Evolutionary conservation across 495 filamentous ascomycete genomes (phyloP).

Genomic region (Zalerion maritima): DNA sequence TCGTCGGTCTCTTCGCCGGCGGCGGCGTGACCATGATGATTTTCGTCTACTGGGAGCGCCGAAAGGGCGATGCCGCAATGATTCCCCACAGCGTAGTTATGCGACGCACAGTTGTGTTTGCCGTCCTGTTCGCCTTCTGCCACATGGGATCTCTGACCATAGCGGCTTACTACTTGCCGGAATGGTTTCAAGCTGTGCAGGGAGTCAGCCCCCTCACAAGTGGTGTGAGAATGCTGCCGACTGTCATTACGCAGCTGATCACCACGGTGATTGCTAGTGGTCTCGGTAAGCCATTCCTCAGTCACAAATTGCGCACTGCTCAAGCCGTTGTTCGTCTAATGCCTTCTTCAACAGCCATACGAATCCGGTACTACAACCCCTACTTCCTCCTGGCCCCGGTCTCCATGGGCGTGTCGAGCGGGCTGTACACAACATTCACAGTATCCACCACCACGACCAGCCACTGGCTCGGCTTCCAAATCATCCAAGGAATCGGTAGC

Average conservation of each 20-base stretch:
- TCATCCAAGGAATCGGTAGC: conserved; percentile 28
- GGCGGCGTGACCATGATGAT: conserved; percentile 18
- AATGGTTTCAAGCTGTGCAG: conserved; percentile 49
- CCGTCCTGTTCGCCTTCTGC: conserved; percentile 8
- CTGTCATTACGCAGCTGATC: conserved; percentile 24
- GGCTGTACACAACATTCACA: conserved; percentile 22
- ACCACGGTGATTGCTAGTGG: conserved; percentile 19
- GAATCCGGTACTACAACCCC: conserved; percentile 9
- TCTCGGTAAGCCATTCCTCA: conserved; percentile 3
- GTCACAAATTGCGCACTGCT: no score
- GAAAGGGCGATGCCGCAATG: conserved; percentile 30
- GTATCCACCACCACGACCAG: conserved; percentile 16
- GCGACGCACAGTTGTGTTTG: conserved; percentile 5
- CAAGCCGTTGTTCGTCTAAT: no score
- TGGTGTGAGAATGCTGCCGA: conserved; percentile 31
- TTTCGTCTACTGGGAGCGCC: conserved; percentile 29
- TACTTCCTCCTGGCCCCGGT: conserved; percentile 8
- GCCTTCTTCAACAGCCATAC: no score
- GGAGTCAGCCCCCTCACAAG: conserved; percentile 26
- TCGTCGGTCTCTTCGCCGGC: conserved; percentile 32
- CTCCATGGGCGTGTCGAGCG: conserved; percentile 7
- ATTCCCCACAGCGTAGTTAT: conserved; percentile 18
- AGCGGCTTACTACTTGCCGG: conserved; percentile 38
- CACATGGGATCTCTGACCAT: conserved; percentile 12
- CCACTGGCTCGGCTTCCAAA: conserved; percentile 37